Evolutionary conservation across 352 stramenopile species (phyloP).

Genomic region (Globisporangium rhizosaccharum): DNA sequence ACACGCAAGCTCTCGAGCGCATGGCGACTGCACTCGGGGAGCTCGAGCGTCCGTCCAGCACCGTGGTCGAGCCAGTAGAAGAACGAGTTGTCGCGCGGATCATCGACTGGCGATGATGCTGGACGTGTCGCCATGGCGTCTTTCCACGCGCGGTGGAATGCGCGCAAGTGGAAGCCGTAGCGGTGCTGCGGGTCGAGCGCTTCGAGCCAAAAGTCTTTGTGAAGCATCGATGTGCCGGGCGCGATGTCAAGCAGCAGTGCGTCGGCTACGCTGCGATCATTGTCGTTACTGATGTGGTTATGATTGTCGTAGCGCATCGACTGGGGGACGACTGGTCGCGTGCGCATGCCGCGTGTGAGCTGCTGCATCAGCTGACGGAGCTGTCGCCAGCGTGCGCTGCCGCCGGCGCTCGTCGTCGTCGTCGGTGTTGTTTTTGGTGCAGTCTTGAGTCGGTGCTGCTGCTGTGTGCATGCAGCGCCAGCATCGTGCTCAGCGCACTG

Average conservation of each 20-base stretch:
- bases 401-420: background rate
- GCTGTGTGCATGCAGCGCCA: too few relatives aligned
- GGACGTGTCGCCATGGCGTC: slow-evolving; percentile 21
- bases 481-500: too few relatives aligned
- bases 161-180: slow-evolving; percentile 65
- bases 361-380: slow-evolving; percentile 24
- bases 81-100: slow-evolving; percentile 32
- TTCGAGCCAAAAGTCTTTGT: slow-evolving; percentile 76
- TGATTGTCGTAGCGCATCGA: background rate
- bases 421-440: too few relatives aligned
- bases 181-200: slow-evolving; percentile 64
- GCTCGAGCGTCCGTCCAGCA: slow-evolving; percentile 28
- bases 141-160: slow-evolving; percentile 64
- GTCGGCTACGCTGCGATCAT: background rate
- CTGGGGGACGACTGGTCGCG: slow-evolving; percentile 3
- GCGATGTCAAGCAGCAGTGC: background rate
- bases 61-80: slow-evolving; percentile 73
- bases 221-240: slow-evolving; percentile 26
- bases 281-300: slow-evolving; percentile 3
- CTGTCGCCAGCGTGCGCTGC: slow-evolving; percentile 21
- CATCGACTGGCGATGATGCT: background rate
- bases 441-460: too few relatives aligned
- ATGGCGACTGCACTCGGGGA: slow-evolving; percentile 50
- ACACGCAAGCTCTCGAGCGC: slow-evolving; percentile 40
- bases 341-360: slow-evolving; percentile 27